Evolutionary conservation across 352 stramenopile species (phyloP).

Genomic region (Pythium utonaiense): DNA sequence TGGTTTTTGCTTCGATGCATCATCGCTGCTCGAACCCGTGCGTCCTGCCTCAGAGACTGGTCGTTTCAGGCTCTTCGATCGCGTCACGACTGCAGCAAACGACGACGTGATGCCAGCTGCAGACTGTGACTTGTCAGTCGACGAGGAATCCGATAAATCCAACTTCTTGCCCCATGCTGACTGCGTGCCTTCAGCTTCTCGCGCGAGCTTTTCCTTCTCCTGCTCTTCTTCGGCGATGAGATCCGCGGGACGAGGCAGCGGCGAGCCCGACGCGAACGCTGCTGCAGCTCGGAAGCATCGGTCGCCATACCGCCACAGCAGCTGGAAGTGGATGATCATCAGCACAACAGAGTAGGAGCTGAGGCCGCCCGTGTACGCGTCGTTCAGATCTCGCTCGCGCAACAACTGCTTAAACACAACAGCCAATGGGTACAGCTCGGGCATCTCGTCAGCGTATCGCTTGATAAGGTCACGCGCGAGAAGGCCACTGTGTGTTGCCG

Average conservation of each 20-base stretch:
- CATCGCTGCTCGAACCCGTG: background rate
- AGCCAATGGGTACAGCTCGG: slow-evolving; percentile 85
- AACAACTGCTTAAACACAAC: slow-evolving; percentile 91
- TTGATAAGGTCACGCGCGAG: slow-evolving; percentile 84
- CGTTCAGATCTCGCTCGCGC: slow-evolving; percentile 86
- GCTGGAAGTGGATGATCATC: slow-evolving; percentile 88
- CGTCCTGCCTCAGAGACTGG: slow-evolving; percentile 23
- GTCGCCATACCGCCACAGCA: slow-evolving; percentile 51
- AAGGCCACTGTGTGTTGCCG: slow-evolving; percentile 76
- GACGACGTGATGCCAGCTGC: slow-evolving; percentile 39
- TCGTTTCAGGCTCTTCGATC: slow-evolving; percentile 30
- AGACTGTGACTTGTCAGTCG: background rate
- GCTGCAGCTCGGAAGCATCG: slow-evolving; percentile 22
- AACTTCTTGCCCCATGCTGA: background rate
- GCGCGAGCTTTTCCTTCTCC: background rate
- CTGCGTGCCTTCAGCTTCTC: background rate
- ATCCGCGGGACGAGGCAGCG: slow-evolving; percentile 21
- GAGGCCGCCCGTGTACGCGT: slow-evolving; percentile 89
- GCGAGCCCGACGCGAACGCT: slow-evolving; percentile 19
- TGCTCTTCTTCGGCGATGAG: slow-evolving; percentile 20
- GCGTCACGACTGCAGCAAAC: slow-evolving; percentile 55
- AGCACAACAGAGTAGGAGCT: slow-evolving; percentile 92
- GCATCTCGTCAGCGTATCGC: slow-evolving; percentile 74
- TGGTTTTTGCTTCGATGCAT: background rate
- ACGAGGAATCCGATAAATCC: background rate